phyloP scores from a whole-genome alignment of 768 basidiomycete species.

The Termitomyces sp. region DNA sequence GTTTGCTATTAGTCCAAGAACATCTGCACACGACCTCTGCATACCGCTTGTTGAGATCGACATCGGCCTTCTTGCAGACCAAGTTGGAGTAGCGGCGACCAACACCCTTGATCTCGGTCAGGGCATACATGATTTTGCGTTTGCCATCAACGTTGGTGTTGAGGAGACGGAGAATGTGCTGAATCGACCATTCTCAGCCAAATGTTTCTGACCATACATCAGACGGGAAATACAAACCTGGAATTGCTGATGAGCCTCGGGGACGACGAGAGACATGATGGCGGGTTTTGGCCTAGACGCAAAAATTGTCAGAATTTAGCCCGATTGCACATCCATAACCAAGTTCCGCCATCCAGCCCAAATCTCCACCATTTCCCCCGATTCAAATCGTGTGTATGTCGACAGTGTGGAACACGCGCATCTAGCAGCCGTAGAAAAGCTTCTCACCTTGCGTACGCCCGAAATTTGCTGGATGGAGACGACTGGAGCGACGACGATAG shows the following conservation, averaged over 20 bases:
- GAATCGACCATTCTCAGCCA: constrained; percentile 8
- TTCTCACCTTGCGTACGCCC: constrained; percentile 17
- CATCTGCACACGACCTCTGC: constrained; percentile 16
- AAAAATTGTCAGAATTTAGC: constrained; percentile 17
- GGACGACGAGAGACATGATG: constrained; percentile 94
- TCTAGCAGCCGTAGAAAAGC: background rate
- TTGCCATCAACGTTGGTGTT: constrained; percentile 99
- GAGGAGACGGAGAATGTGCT: constrained; percentile 99
- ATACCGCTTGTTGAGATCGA: constrained; percentile 97
- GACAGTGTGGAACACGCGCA: background rate
- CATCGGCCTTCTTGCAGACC: constrained; percentile 99
- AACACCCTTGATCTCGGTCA: constrained; percentile 99
- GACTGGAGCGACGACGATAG: constrained; percentile 1
- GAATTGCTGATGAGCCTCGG: constrained; percentile 93
- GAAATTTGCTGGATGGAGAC: constrained; percentile 12
- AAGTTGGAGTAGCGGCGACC: constrained; percentile 98
- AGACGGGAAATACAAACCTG: constrained; percentile 49
- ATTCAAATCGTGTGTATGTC: background rate
- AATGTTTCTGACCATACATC: background rate
- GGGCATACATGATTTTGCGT: constrained; percentile 98
- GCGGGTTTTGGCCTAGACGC: constrained; percentile 13
- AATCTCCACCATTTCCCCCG: constrained; percentile 8
- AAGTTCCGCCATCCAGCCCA: constrained; percentile 15
- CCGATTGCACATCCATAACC: constrained; percentile 12
- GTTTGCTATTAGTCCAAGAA: background rate